Base-by-base conservation (phyloP, 75 land plant genomes). In the Sequoia sempervirens region DNA sequence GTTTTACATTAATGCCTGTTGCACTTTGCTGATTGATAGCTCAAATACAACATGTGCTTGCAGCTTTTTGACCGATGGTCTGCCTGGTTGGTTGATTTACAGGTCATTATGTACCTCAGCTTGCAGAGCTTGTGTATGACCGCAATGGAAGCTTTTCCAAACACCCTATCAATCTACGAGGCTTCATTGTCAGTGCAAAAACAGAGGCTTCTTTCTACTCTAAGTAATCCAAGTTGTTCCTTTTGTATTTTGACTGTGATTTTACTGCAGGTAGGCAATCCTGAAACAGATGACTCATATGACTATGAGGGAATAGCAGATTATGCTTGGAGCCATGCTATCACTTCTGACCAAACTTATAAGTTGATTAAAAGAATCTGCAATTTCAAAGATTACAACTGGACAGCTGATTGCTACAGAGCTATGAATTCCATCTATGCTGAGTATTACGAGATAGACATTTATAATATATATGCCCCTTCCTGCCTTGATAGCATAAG, bases 71-170 rank as follows among this genome's bases (percentile, higher is more conserved):
- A 32, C 18, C 2, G 41, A 40, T 36, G 46, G 26, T 80, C 34
- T 72, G 20, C 0, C 36, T 34, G 36, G 52, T 80, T 50, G 23
- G 28, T 84, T 81, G 43, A 84, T 38, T 76, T 81, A 69, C 88
- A 93, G 94, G 94, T 5, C 93, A 93, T 75, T 93, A 93, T 84
- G 90, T 90, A 15, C 95, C 95, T 23, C 95, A 93, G 75, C 86
- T 93, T 1, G 92, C 93, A 34, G 89, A 91, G 70, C 86, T 93
- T 82, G 81, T 93, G 3, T 88, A 86, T 56, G 92, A 90, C 15
- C 82, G 93, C 2, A 92, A 89, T 86, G 86, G 90, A 61, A 81
- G 83, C 14, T 30, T 20, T 41, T 87, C 82, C 5, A 83, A 82
- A n/a, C 82, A 84, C 76, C 82, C 84, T 32, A 93, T 95, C 68